Evolutionary conservation across 306 rosid genomes (phyloP), one percentile per base, ranked within the genome.

Genomic region (Potentilla sterilis): DNA sequence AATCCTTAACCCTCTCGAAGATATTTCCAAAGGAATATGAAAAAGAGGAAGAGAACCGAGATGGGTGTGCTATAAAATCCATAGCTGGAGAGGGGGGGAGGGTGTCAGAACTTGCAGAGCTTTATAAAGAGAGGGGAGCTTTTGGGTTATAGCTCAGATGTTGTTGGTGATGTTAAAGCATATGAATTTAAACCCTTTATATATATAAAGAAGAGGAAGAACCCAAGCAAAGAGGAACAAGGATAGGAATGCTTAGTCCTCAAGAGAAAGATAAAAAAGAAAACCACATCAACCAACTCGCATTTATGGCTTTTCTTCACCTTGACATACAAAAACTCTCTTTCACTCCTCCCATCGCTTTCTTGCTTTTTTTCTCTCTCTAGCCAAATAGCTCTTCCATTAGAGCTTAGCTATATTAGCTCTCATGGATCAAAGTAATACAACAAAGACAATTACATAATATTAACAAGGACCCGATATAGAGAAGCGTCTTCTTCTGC

Each of bases 231-330:
- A 49, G 28, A 65, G 4, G 14, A 18, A 40, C 62, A 81, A 55
- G 77, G 73, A 64, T 28, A 83, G 49, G 69, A 76, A 85, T 40
- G 79, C 92, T 90, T 86, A 77, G 85, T 79, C 70, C 77, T 51
- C 28, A 89, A 89, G 96, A 80, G 84, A 73, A 63, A 57, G 70
- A 79, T 86, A 63, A 42, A 32, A 78, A 67, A 55, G 70, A 86
- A 80, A 79, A 85, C 78, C 80, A 59, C 77, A 82, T 86, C 96
- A 83, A 92, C 97, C 93, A 90, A 86, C 89, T 86, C 85, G 86
- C 98, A 95, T 92, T 90, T 86, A 95, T 88, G 76, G 97, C 93
- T 81, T 49, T 41, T 4, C 55, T 81, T 46, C 70, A 18, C 54
- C 44, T 73, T 24, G 68, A 58, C 77, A 73, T 9, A 57, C 1